Evolutionary conservation across 164 flowering plant species (phyloP), one percentile per base, ranked within the genome.

Genomic region (Piper longum): DNA sequence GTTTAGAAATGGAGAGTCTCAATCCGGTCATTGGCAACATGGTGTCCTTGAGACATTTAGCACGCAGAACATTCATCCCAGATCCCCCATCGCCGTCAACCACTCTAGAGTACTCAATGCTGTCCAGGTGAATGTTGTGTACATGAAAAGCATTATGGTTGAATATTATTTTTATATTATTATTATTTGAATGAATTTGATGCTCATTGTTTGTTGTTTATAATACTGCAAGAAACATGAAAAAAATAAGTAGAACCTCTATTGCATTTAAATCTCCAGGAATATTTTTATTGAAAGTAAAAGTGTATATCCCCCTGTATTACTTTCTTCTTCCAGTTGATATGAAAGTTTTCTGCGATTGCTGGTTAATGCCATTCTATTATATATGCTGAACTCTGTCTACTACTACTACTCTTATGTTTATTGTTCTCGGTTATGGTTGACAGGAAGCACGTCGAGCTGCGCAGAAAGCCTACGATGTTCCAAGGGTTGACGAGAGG

Each of bases 1-100:
- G 13, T 89, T 86, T 68, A 85, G 93, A 69, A 87, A 77, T 71
- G 93, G 91, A 41, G 93, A 89, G 59, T 72, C 83, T 42, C 91
- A 85, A 71, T 76, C 81, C 60, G 98, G 97, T 56, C 89, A 93
- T 63, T 93, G 97, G 98, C 82, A 90, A 71, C 82, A 81, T 72
- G 98, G 97, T 65, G 71, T 81, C 54, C 85, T 90, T 41, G 80
- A 83, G 69, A 74, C 77, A 62, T 83, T 81, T 12, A 78, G 84
- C 72, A 69, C 79, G 4, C 85, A 80, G 62, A 74, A 62, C 69
- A 65, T 56, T 58, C 76, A 66, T 67, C 83, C 81, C n/a, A 84
- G 76, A 60, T 81, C 95, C 69, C 83, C 93, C 16, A 62, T 69
- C 66, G 81, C 84, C 57, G 82, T 83, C 56, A 73, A 70, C 67